Evolutionary conservation across 768 basidiomycete genomes (phyloP).

Genomic region (Rhodotorula toruloides): DNA sequence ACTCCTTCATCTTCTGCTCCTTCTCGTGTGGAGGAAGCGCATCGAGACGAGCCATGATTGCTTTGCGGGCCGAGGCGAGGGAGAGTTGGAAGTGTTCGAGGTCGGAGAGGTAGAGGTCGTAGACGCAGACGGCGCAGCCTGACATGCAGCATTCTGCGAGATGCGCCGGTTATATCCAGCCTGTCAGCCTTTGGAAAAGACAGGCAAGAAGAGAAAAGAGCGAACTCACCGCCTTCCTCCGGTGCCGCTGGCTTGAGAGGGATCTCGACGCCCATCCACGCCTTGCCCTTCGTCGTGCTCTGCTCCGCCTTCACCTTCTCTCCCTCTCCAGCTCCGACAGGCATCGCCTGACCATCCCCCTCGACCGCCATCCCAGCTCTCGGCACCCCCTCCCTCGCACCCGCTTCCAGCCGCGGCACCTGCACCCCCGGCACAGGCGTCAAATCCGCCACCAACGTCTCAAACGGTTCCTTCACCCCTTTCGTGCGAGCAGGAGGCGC

Average conservation of each 20-base stretch:
- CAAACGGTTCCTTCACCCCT: too few species aligned
- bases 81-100: conserved; percentile 7
- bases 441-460: too few species aligned
- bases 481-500: too few species aligned
- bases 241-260: conserved; percentile 11
- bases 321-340: too few species aligned
- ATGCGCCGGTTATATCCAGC: too few species aligned
- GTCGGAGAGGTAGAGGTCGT: conserved; percentile 31
- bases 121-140: conserved; percentile 27
- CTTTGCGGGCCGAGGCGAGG: not conserved
- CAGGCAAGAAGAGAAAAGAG: not conserved
- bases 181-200: not conserved
- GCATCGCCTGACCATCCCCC: too few species aligned
- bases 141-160: conserved; percentile 34
- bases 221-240: conserved; percentile 12
- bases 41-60: not conserved
- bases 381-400: too few species aligned
- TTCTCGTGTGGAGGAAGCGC: not conserved
- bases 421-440: too few species aligned
- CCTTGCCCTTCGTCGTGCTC: not conserved
- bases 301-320: not conserved
- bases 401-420: too few species aligned
- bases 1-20: not conserved
- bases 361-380: too few species aligned
- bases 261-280: conserved; percentile 5